These are phyloP conservation scores for Ambrosia trifida DNA, from an alignment of 129 eudicot genomes.

Conservation along the genomic window DNA sequence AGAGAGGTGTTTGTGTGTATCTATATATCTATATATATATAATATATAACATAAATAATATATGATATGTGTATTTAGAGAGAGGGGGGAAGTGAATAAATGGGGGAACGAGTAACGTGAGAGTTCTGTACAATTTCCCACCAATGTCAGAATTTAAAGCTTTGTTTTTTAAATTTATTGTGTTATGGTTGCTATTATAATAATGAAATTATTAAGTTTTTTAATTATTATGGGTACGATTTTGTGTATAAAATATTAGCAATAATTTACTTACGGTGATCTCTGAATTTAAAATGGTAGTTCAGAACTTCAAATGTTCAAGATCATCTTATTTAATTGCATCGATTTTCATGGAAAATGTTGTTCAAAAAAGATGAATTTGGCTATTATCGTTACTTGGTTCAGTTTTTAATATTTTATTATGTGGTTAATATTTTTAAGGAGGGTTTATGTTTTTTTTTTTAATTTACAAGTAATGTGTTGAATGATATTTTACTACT, in stretches of 20 bases:
- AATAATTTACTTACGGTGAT: neutral
- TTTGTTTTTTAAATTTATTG: constrained; percentile 26
- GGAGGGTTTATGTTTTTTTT: too few species aligned
- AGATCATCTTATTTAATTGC: too few species aligned
- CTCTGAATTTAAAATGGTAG: neutral
- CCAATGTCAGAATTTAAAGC: constrained; percentile 43
- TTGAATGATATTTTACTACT: too few species aligned
- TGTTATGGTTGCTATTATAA: neutral
- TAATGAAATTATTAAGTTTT: constrained; percentile 13
- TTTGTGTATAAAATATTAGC: neutral
- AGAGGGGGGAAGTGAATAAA: constrained; percentile 20
- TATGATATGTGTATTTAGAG: too few species aligned
- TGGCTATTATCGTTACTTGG: too few species aligned
- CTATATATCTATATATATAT: too few species aligned
- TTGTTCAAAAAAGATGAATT: too few species aligned
- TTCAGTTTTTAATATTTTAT: too few species aligned
- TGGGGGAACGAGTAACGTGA: constrained; percentile 31
- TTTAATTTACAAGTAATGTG: too few species aligned
- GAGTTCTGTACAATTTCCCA: constrained; percentile 32
- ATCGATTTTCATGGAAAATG: too few species aligned
- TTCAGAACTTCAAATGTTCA: neutral
- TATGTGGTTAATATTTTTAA: too few species aligned
- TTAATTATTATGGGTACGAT: constrained; percentile 2
- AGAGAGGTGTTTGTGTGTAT: neutral
- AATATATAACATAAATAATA: too few species aligned